phyloP scores from a whole-genome alignment of 2,329 filamentous ascomycete genomes.

The Lecanoromycetidae sp. region DNA sequence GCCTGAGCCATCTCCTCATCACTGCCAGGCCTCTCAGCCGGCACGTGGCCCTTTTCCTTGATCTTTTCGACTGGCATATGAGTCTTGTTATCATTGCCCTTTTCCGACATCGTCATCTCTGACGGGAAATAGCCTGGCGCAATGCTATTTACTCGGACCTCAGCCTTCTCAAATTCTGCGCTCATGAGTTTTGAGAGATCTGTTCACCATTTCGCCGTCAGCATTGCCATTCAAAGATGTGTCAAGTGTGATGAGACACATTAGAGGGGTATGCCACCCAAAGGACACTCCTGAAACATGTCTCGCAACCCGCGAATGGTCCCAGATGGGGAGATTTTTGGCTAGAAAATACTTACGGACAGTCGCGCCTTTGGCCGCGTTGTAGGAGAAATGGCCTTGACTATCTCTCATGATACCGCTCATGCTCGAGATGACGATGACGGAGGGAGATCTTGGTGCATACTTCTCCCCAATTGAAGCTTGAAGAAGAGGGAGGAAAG shows the following conservation, averaged over 20 bases:
- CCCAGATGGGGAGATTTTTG: no score
- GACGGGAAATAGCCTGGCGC: conserved; percentile 52
- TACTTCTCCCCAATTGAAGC: conserved; percentile 44
- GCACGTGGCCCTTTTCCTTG: conserved; percentile 29
- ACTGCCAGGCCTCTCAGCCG: conserved; percentile 45
- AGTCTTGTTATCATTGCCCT: conserved; percentile 46
- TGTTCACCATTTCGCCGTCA: no score
- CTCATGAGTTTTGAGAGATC: conserved; percentile 52
- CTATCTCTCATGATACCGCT: conserved; percentile 55
- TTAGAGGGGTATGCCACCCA: no score
- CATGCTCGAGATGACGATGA: conserved; percentile 58
- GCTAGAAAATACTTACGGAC: no score
- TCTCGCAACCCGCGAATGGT: no score
- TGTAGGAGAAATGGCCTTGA: conserved; percentile 58
- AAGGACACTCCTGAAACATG: no score
- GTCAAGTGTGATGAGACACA: no score
- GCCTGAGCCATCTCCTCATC: conserved; percentile 56
- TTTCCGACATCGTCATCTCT: conserved; percentile 48
- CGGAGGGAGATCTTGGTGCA: conserved; percentile 27
- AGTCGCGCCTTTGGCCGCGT: conserved; percentile 56
- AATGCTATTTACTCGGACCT: conserved; percentile 50
- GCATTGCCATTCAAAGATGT: no score
- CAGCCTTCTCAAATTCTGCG: conserved; percentile 45
- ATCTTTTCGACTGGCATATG: conserved; percentile 27
- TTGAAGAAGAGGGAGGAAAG: conserved; percentile 55